These are phyloP conservation scores for Aspergillus hancockii DNA, from an alignment of 495 filamentous ascomycete species.

Conservation along the genomic window DNA sequence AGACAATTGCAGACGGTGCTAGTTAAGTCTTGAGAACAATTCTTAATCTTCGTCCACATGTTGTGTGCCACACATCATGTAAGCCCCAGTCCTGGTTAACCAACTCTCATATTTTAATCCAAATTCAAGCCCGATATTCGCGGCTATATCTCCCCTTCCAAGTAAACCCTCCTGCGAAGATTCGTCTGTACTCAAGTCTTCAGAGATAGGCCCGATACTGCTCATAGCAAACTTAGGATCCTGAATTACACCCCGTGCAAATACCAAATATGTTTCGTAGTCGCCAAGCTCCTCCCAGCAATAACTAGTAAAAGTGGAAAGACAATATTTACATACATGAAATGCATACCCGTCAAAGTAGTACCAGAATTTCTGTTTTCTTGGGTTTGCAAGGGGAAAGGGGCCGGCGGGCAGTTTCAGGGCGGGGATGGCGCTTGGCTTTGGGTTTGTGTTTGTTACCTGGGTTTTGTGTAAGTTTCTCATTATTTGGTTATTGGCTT, in stretches of 20 bases:
- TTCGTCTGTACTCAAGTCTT: neutral
- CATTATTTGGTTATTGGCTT: neutral
- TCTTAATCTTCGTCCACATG: neutral
- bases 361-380: constrained; percentile 8
- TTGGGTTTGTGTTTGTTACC: constrained; percentile 7
- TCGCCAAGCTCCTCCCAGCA: neutral
- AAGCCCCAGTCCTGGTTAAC: neutral
- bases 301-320: neutral
- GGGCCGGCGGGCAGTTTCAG: constrained; percentile 9
- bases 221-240: neutral
- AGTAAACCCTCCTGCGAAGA: neutral
- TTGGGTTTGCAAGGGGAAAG: neutral
- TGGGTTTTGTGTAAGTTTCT: neutral
- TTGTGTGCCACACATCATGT: neutral
- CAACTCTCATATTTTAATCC: neutral
- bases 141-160: neutral
- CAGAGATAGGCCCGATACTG: neutral
- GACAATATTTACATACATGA: constrained; percentile 15
- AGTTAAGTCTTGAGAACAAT: neutral
- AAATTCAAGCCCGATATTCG: neutral
- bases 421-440: constrained; percentile 6
- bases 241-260: neutral
- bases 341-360: constrained; percentile 14
- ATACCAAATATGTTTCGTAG: neutral
- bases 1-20: neutral